phyloP scores from a whole-genome alignment of 1,284 basidiomycete species.

The Apiotrichum mycotoxinovorans region DNA sequence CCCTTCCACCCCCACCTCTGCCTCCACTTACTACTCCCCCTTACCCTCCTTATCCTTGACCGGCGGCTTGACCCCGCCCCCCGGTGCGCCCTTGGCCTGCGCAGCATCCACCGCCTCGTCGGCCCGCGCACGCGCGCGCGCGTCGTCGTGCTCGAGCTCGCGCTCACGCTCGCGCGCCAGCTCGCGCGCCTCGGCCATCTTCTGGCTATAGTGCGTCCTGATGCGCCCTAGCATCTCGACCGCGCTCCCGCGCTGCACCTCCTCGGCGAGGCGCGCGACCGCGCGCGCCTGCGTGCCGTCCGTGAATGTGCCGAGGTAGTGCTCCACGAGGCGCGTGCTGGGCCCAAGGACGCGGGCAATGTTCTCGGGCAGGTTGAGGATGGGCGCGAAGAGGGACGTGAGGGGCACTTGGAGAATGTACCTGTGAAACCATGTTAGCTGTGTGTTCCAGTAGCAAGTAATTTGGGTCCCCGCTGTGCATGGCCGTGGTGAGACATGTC shows the following conservation, averaged over 20 bases:
- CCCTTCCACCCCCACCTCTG: neutral
- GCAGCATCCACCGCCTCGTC: slow-evolving; percentile 1
- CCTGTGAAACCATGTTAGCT: too few relatives aligned
- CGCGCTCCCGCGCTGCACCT: slow-evolving; percentile 21
- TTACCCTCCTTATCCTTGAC: slow-evolving; percentile 23
- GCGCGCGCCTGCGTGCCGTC: slow-evolving; percentile 32
- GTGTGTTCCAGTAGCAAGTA: too few relatives aligned
- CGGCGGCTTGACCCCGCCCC: neutral
- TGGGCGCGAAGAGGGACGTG: slow-evolving; percentile 33
- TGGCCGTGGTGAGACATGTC: neutral
- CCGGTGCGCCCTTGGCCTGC: slow-evolving; percentile 4
- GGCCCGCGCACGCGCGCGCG: slow-evolving; percentile 16
- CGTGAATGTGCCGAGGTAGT: slow-evolving; percentile 27
- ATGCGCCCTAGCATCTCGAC: slow-evolving; percentile 28
- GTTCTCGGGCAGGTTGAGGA: slow-evolving; percentile 24
- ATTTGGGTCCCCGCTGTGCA: too few relatives aligned
- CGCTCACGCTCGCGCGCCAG: neutral
- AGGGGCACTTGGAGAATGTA: slow-evolving; percentile 38
- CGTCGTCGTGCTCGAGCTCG: slow-evolving; percentile 7
- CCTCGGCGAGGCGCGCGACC: neutral
- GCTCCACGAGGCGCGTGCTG: slow-evolving; percentile 23
- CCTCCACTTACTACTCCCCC: slow-evolving; percentile 6
- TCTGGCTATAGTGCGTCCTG: neutral
- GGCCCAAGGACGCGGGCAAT: slow-evolving; percentile 27
- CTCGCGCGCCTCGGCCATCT: slow-evolving; percentile 3